A percentile compares a stretch with the other conserved stretches of the same genome.
Evolutionary conservation across 2,329 filamentous ascomycete genomes (phyloP).

Genomic region (Colletotrichum salicis): DNA sequence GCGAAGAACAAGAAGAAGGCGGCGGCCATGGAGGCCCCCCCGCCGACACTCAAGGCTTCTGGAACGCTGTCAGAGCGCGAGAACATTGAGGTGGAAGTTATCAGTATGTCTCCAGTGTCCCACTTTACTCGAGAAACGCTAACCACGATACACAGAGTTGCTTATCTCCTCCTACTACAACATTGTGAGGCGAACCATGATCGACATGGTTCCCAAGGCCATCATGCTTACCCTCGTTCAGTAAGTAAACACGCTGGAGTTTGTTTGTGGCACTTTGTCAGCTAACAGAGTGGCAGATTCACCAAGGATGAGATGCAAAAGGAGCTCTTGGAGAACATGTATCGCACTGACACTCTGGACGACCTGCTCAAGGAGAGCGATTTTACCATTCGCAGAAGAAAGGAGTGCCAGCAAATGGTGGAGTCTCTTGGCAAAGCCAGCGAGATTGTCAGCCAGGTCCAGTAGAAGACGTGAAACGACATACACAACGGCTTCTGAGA

Average conservation of each 20-base stretch:
- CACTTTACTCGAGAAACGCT: background rate
- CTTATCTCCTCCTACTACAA: constrained; percentile 98
- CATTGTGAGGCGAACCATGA: constrained; percentile 98
- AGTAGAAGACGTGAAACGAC: constrained; percentile 52
- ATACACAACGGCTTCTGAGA: constrained; percentile 18
- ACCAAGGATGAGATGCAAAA: constrained; percentile 99
- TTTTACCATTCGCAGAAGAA: constrained; percentile 92
- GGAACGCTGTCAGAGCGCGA: constrained; percentile 95
- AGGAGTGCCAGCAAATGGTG: constrained; percentile 99
- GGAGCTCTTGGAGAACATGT: constrained; percentile 97
- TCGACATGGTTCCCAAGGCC: constrained; percentile 99
- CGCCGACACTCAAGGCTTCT: constrained; percentile 91
- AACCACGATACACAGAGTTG: constrained; percentile 70
- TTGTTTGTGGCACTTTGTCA: too few relatives aligned
- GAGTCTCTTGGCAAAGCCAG: constrained; percentile 89
- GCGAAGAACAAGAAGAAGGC: constrained; percentile 99
- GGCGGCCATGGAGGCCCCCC: constrained; percentile 98
- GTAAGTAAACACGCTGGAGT: constrained; percentile 64
- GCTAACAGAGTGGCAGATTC: constrained; percentile 30
- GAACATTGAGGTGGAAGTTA: constrained; percentile 95
- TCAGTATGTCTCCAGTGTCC: constrained; percentile 73
- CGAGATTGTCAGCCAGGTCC: constrained; percentile 91
- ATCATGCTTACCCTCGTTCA: constrained; percentile 98
- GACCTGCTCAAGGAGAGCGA: constrained; percentile 98
- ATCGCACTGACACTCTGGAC: constrained; percentile 88